Evolutionary conservation across 352 stramenopile species (phyloP), one percentile per base, ranked within the genome.

Genomic region (Globisporangium splendens): DNA sequence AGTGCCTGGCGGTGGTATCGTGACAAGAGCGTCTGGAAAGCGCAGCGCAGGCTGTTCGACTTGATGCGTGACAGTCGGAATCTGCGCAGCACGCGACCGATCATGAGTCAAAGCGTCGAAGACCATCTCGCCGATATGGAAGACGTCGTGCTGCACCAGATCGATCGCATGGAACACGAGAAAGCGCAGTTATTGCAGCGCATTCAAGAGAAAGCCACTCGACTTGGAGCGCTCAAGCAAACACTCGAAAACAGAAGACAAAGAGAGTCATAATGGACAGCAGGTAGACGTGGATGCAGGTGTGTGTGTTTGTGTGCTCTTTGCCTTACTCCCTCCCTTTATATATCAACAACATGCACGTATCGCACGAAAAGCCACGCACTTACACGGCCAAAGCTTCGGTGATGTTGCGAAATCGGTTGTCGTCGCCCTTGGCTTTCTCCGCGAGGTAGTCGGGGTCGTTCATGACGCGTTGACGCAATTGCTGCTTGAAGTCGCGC

Each of bases 401-500:
- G 18, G 66, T 71, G 46, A 91, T 88, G 56, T 89, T 86, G 54
- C 49, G 47, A 24, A 86, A 89, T 15, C 81, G 79, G 2, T 62
- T 59, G n/a, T 59, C 71, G 41, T 75, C 65, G 6, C 17, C 39
- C 11, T 31, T 24, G 15, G 13, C 24, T 21, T 79, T 71, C n/a
- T 66, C 63, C 8, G 60, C 68, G 12, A 70, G 42, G 63, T 75
- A 91, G 61, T 91, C 79, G 10, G 69, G 68, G 33, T 91, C 79
- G 31, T 65, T 75, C 8, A 46, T 58, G 18, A 89, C 75, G 21
- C 71, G 77, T 46, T 82, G 67, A 17, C 75, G 69, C 33, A 91
- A 61, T 46, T 79, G 71, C 10, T 72, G 56, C 61, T 91, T 91
- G 31, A 91, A 78, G 13, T 82, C 79, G n/a, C 69, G 68, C 48